Base-by-base conservation (phyloP, 2,329 filamentous ascomycete species). In the Dryadomyces quercivorus region DNA sequence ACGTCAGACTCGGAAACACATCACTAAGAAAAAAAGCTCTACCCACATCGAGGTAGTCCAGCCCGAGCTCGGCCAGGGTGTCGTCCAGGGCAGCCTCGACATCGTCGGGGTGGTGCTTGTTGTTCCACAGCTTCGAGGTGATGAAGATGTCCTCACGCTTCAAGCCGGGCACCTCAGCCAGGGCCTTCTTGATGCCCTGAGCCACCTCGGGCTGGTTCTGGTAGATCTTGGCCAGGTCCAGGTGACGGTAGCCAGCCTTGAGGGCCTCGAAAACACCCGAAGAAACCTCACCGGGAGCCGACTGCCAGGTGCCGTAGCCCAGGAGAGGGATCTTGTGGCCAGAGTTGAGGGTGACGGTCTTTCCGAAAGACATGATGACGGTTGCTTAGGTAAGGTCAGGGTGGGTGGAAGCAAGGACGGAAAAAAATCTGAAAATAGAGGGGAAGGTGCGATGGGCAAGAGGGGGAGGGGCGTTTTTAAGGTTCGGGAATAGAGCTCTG, bases 101-200 rank as follows among this genome's bases (percentile, higher is more conserved):
- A 52, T 77, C 69, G 61, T 78, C 75, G 62, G 84, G 80, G 66
- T 76, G 78, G 62, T 82, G 79, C 70, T 81, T 80, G 70, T 83
- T 83, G 61, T 75, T 75, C 73, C 72, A 75, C 34, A 87, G 75
- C 74, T 88, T 88, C 60, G 81, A 84, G 54, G 84, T 87, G 61
- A 81, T 70, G 70, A 78, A 82, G 64, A 81, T 75, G 60, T 81
- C 72, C 59, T 73, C 70, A 15, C 77, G 73, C 62, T 75, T 72
- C 21, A 82, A 70, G 45, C 75, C 76, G 13, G 74, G 71, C 56
- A 78, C 69, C 51, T 74, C 71, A 7, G 63, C 64, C 26, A 71
- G 59, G 47, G 71, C 72, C 47, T 53, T 51, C 65, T 72, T 72
- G 61, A 82, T 75, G 38, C 77, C 79, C 61, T 75, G 65, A 38